Conservation (phyloP, 805 yeast species). For the Metschnikowia kofuensis region DNA sequence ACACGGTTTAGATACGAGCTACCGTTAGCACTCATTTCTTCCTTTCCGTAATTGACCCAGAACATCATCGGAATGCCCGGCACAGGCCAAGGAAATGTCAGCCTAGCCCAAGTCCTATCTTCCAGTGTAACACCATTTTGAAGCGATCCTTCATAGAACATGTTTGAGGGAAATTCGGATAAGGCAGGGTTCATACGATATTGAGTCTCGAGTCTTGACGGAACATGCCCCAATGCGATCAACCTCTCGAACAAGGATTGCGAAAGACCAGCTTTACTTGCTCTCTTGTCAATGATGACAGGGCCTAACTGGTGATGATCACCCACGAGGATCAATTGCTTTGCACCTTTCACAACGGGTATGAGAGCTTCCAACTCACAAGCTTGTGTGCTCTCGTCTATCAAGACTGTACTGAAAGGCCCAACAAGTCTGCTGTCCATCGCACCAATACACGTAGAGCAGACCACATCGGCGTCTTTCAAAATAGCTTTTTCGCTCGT, state of each 20-base stretch:
- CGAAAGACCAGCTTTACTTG: slow-evolving; percentile 81
- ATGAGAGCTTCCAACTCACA: slow-evolving; percentile 89
- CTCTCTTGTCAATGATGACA: slow-evolving; percentile 73
- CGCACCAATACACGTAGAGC: slow-evolving; percentile 92
- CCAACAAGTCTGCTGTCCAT: slow-evolving; percentile 65
- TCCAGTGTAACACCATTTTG: slow-evolving; percentile 88
- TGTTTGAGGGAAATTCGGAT: slow-evolving; percentile 83
- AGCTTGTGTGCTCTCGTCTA: slow-evolving; percentile 94
- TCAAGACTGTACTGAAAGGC: slow-evolving; percentile 72
- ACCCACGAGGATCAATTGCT: slow-evolving; percentile 87
- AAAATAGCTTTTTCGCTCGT: slow-evolving; percentile 51
- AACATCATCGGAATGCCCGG: slow-evolving; percentile 89
- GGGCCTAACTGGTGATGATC: slow-evolving; percentile 97
- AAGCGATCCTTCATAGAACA: slow-evolving; percentile 88
- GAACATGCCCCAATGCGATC: slow-evolving; percentile 76
- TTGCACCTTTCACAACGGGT: slow-evolving; percentile 86
- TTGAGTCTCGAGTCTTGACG: slow-evolving; percentile 85
- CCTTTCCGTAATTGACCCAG: slow-evolving; percentile 87
- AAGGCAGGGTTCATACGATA: slow-evolving; percentile 92
- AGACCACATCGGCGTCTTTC: slow-evolving; percentile 67
- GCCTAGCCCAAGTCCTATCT: slow-evolving; percentile 53
- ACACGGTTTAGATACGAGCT: slow-evolving; percentile 79
- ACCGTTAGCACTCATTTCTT: slow-evolving; percentile 81
- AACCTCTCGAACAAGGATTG: slow-evolving; percentile 88
- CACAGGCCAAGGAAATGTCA: slow-evolving; percentile 90